Base-by-base conservation (phyloP, 2,329 filamentous ascomycete species). In the Metarhizium rileyi region DNA sequence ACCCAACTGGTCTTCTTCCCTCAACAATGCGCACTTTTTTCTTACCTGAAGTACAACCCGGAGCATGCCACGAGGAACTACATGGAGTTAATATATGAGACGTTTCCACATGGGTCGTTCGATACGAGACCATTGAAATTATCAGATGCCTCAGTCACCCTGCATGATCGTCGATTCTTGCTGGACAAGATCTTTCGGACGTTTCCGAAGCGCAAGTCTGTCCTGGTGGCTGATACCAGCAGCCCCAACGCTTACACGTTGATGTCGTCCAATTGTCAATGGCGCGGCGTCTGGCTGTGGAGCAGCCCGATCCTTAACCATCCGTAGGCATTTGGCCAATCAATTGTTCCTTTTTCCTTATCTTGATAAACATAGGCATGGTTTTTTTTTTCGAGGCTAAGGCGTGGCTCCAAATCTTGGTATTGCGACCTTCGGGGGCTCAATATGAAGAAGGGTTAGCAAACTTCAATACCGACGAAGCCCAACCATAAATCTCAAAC, bases 1-100 rank as follows among this genome's bases (percentile, higher is more conserved):
- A 88, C 63, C 81, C 55, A 87, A 88, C 60, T 90, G 86, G 85
- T 81, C 77, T 1, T 67, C 68, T n/a, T 78, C 73, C 22, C 71
- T 87, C 14, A 76, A 79, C 0, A 76, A 87, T 59, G 73, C 83
- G 53, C 86, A 90, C 63, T 90, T 90, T 70, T 90, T 70, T 86
- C 90, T 67, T 90, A 90, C 67, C 73, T 90, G 20, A n/a, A 90
- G 86, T 0, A 90, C 86, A 0, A 88, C 86, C 86, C 86, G 0
- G 86, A 90, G 66, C 86, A 90, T 63, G 76, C 81, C 4, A 88
- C 86, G 0, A 74, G 86, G 40, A 84, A 83, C 56, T 90, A 90
- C 68, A 88, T 89, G 84, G 76, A 85, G 52, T 84, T 85, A 66
- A 89, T 90, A 63, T 90, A 86, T 72, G 78, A 80, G 59, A 87